Evolutionary conservation across 805 yeast genomes (phyloP).

Genomic region (Metschnikowia dekortorum): DNA sequence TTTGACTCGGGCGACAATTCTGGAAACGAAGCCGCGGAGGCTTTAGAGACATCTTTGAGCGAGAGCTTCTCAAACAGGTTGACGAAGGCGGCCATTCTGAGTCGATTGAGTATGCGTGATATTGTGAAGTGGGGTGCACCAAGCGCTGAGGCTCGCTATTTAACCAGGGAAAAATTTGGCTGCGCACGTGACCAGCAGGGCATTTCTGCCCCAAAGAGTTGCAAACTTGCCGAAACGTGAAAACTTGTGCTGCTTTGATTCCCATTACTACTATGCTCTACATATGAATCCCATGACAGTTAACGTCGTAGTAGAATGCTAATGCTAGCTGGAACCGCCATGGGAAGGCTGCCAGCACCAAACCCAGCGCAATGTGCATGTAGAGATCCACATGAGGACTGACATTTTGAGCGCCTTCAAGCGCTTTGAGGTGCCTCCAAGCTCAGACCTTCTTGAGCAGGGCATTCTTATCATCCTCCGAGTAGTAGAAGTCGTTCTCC

Average conservation of each 20-base stretch:
- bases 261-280: not conserved
- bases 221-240: not conserved
- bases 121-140: not conserved
- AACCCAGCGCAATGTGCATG: too few relatives aligned
- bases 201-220: not conserved
- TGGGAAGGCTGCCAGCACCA: not conserved
- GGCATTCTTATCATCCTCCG: constrained; percentile 25
- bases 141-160: not conserved
- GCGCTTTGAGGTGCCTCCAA: too few relatives aligned
- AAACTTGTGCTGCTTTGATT: not conserved
- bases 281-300: not conserved
- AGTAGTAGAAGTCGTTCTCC: constrained; percentile 42
- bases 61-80: constrained; percentile 28
- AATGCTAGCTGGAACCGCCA: not conserved
- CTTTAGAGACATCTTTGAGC: constrained; percentile 23
- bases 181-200: constrained; percentile 12
- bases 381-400: too few relatives aligned
- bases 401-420: too few relatives aligned
- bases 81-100: constrained; percentile 29
- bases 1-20: constrained; percentile 44
- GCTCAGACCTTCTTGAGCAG: not conserved
- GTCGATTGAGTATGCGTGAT: constrained; percentile 4
- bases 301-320: not conserved
- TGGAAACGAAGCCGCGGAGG: constrained; percentile 22
- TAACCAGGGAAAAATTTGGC: constrained; percentile 9